phyloP scores from a whole-genome alignment of 345 rosid genomes.

The Sisymbrium irio region DNA sequence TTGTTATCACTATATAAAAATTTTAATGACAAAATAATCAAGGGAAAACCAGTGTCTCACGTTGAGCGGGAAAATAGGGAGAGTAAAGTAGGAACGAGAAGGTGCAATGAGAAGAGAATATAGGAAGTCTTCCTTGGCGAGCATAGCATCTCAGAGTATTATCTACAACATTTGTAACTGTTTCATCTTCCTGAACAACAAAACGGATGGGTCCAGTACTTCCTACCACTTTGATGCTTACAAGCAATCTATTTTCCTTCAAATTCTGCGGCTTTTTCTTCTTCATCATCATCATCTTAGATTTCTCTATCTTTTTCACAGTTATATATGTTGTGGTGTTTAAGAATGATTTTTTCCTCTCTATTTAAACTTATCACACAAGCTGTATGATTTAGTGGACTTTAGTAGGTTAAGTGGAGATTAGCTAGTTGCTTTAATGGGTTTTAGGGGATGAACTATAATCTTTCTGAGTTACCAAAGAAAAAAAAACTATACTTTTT shows the following conservation, averaged over 20 bases:
- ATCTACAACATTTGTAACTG: not conserved
- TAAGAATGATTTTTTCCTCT: not conserved
- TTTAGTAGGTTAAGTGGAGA: not conserved
- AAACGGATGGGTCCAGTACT: not conserved
- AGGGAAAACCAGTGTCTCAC: not conserved
- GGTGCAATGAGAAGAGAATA: not conserved
- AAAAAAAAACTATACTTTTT: no score
- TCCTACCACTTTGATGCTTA: conserved; percentile 1
- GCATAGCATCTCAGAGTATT: not conserved
- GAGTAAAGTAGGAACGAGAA: not conserved
- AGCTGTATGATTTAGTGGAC: not conserved
- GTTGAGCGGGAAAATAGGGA: not conserved
- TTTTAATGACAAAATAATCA: no score
- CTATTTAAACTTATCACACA: not conserved
- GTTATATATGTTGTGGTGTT: not conserved
- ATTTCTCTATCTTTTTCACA: not conserved
- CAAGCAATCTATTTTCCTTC: not conserved
- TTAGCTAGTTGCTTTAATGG: not conserved
- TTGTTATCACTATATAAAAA: no score
- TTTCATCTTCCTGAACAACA: not conserved
- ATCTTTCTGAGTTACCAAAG: no score
- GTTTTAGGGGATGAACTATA: not conserved
- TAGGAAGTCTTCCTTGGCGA: conserved; percentile 1
- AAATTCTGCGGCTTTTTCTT: not conserved
- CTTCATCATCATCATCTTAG: not conserved